These are phyloP conservation scores for Bryoglossum gracile DNA, from an alignment of 495 filamentous ascomycete species.

Conservation along the genomic window DNA sequence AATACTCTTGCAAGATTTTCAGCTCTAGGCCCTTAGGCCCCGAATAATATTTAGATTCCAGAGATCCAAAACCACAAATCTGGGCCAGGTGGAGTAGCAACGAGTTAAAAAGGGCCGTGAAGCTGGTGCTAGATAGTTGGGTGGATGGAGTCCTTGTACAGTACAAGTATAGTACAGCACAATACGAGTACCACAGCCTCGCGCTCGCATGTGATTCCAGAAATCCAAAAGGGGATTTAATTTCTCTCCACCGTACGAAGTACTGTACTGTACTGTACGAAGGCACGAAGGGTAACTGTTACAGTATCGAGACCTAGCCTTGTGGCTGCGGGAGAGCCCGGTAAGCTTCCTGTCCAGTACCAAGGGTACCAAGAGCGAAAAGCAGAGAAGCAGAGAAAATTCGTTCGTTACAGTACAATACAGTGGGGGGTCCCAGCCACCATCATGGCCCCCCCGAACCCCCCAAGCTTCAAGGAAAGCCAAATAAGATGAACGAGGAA, in stretches of 20 bases:
- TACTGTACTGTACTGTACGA: background rate
- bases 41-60: background rate
- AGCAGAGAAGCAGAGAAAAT: background rate
- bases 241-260: background rate
- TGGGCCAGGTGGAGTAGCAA: constrained; percentile 1
- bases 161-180: too few relatives aligned
- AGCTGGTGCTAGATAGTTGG: too few relatives aligned
- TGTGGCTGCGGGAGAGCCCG: background rate
- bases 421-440: background rate
- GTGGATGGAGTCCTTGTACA: too few relatives aligned
- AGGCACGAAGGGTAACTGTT: background rate
- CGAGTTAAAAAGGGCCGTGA: too few relatives aligned
- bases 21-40: background rate
- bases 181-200: constrained; percentile 11
- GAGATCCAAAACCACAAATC: background rate
- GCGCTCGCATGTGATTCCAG: constrained; percentile 1
- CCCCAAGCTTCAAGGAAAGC: background rate
- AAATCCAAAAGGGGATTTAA: background rate
- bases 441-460: background rate
- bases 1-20: background rate
- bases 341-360: background rate
- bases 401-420: background rate
- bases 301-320: constrained; percentile 8
- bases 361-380: background rate
- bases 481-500: too few relatives aligned